These are phyloP conservation scores for Zygotorulaspora danielsina DNA, from an alignment of 805 yeast genomes.

Conservation along the genomic window DNA sequence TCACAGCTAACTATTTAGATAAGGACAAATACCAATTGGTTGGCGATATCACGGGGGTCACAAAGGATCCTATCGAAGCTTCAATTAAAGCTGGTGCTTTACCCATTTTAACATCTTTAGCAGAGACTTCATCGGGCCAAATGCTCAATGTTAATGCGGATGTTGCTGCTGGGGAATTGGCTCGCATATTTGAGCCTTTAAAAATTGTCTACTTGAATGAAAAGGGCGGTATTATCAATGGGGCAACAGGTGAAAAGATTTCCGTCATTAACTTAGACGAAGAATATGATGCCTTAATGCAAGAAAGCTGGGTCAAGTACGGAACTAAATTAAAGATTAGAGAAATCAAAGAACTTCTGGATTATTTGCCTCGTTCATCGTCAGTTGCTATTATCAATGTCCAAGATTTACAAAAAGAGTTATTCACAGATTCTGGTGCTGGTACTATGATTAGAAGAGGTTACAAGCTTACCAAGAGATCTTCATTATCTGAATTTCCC, in stretches of 20 bases:
- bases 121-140: slow-evolving; percentile 96
- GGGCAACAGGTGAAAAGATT: slow-evolving; percentile 84
- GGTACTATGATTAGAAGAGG: slow-evolving; percentile 98
- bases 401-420: slow-evolving; percentile 90
- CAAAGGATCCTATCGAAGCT: slow-evolving; percentile 87
- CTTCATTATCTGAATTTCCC: slow-evolving; percentile 61
- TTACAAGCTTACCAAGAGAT: slow-evolving; percentile 73
- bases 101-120: slow-evolving; percentile 93
- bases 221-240: slow-evolving; percentile 95
- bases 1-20: slow-evolving; percentile 87
- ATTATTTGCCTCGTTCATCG: slow-evolving; percentile 92
- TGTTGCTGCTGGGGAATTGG: slow-evolving; percentile 97
- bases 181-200: slow-evolving; percentile 93
- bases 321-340: slow-evolving; percentile 96
- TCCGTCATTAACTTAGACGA: slow-evolving; percentile 91
- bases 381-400: slow-evolving; percentile 97
- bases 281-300: slow-evolving; percentile 85
- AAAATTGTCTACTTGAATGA: slow-evolving; percentile 95
- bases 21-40: slow-evolving; percentile 87
- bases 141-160: slow-evolving; percentile 96
- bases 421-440: slow-evolving; percentile 98
- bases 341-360: slow-evolving; percentile 91
- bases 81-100: slow-evolving; percentile 93
- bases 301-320: slow-evolving; percentile 96
- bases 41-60: slow-evolving; percentile 82